phyloP scores from a whole-genome alignment of 78 protist genomes.

The Chrysochromulina parva region DNA sequence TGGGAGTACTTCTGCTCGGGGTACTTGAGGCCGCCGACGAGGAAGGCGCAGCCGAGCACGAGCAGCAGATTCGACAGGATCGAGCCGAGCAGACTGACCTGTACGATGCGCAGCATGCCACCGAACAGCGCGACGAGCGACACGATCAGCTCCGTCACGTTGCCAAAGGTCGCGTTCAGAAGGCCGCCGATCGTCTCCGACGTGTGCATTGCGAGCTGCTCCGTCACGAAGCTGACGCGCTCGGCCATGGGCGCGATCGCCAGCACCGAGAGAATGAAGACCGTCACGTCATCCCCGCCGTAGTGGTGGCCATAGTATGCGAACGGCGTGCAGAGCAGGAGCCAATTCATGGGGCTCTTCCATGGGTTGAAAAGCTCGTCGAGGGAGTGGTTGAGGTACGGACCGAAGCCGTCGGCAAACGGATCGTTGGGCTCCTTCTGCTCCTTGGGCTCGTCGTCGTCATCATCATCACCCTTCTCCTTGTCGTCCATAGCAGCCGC shows the following conservation, averaged over 20 bases:
- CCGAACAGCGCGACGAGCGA: constrained; percentile 33
- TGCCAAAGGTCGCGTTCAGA: constrained; percentile 71
- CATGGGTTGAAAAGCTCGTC: too few species aligned
- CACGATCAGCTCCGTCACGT: constrained; percentile 61
- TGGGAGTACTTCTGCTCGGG: constrained; percentile 32
- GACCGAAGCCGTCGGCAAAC: too few species aligned
- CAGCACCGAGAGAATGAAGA: background rate
- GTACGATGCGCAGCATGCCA: constrained; percentile 48
- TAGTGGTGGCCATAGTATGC: background rate
- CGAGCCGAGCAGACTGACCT: constrained; percentile 53
- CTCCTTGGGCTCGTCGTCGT: too few species aligned
- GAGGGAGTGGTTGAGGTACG: too few species aligned
- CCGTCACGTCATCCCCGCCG: too few species aligned
- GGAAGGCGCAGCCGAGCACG: constrained; percentile 56
- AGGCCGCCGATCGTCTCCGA: constrained; percentile 54
- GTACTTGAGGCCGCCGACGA: constrained; percentile 48
- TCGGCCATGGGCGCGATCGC: constrained; percentile 47
- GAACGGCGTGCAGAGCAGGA: background rate
- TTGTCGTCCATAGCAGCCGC: too few species aligned
- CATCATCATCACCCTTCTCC: too few species aligned
- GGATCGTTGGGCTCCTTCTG: too few species aligned
- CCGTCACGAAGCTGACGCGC: constrained; percentile 51
- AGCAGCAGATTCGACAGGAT: constrained; percentile 57
- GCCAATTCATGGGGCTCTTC: background rate
- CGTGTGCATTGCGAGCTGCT: constrained; percentile 46